Evolutionary conservation across 108 stramenopile genomes (phyloP), one percentile per base, ranked within the genome.

Genomic region (Schizochytrium sp.): DNA sequence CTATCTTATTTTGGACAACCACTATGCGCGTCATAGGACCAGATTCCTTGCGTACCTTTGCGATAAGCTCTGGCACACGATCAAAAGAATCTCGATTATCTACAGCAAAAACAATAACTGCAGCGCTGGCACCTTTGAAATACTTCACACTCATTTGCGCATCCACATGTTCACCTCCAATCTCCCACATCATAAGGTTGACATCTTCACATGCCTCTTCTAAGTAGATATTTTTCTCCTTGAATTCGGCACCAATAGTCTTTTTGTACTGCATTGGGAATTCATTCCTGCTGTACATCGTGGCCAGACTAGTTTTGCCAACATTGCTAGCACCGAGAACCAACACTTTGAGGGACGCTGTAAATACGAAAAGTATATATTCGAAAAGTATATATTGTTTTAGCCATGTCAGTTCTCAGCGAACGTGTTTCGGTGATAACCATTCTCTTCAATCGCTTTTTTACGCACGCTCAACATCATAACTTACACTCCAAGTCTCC

Each of bases 121-220:
- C 76, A 0, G 76, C 76, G 47, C 40, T 83, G 50, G 76, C 76
- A 83, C 55, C 53, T 28, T 83, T 83, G 28, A 83, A 83, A 53
- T 83, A 55, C 76, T 50, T 46, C 10, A 38, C n/a, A 56, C 28
- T 40, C 76, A 83, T 83, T 55, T 49, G 76, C 45, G 45, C 76
- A 7, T 55, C 47, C 50, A 55, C 28, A 28, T 83, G 76, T 5
- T 83, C 76, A 5, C 76, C 76, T 5, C 76, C 76, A 0, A 83
- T 40, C 76, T 83, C 76, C 76, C 76, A 83, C 10, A 83, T 83
- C 76, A 83, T 83, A 38, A 83, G 47, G 47, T 83, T 83, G 76
- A 83, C 55, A 17, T 83, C 76, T 28, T 83, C 76, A 38, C 47
- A 55, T 12, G 50, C 76, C 13, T 83, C 76, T 40, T 83, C 76